These are phyloP conservation scores for Pseudogymnoascus sp. DNA, from an alignment of 2,329 filamentous ascomycete species.

Conservation along the genomic window DNA sequence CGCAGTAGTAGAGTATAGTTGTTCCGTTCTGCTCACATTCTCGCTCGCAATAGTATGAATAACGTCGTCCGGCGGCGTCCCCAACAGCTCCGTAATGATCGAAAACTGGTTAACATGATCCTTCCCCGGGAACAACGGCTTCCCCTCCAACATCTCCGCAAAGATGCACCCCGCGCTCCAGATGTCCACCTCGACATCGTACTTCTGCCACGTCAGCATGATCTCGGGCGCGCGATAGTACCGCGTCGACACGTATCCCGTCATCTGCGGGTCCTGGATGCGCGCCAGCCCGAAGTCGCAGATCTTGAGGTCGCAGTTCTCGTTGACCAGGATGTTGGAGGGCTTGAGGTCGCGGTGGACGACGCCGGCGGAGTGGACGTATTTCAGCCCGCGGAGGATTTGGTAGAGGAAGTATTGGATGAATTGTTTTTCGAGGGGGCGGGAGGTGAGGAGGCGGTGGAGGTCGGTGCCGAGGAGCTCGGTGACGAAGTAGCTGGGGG, in stretches of 20 bases:
- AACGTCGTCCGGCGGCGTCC: slow-evolving; percentile 94
- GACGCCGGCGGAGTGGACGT: slow-evolving; percentile 96
- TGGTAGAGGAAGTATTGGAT: slow-evolving; percentile 99
- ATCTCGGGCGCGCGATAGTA: slow-evolving; percentile 99
- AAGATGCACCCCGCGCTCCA: slow-evolving; percentile 99
- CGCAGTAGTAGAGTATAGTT: too few relatives aligned
- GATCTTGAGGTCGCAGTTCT: slow-evolving; percentile 99
- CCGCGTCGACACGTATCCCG: slow-evolving; percentile 94
- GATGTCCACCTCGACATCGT: slow-evolving; percentile 97
- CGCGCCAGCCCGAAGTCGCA: slow-evolving; percentile 97
- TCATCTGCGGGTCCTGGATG: slow-evolving; percentile 99
- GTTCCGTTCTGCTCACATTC: slow-evolving; percentile 54
- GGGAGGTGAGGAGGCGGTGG: slow-evolving; percentile 86
- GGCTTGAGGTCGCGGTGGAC: slow-evolving; percentile 97
- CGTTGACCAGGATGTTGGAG: slow-evolving; percentile 98
- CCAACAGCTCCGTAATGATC: slow-evolving; percentile 95
- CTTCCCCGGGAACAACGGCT: slow-evolving; percentile 96
- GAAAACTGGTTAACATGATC: slow-evolving; percentile 99
- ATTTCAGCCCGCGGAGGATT: slow-evolving; percentile 95
- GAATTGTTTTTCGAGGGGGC: slow-evolving; percentile 97
- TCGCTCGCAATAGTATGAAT: slow-evolving; percentile 98
- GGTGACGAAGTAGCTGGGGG: slow-evolving; percentile 83
- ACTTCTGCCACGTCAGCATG: slow-evolving; percentile 99
- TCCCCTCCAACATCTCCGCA: slow-evolving; percentile 97
- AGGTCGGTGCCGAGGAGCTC: slow-evolving; percentile 95